Percentiles rank a stretch among this genome's conserved stretches.
phyloP scores from a whole-genome alignment of 805 yeast species.

The Zygosaccharomyces lentus region DNA sequence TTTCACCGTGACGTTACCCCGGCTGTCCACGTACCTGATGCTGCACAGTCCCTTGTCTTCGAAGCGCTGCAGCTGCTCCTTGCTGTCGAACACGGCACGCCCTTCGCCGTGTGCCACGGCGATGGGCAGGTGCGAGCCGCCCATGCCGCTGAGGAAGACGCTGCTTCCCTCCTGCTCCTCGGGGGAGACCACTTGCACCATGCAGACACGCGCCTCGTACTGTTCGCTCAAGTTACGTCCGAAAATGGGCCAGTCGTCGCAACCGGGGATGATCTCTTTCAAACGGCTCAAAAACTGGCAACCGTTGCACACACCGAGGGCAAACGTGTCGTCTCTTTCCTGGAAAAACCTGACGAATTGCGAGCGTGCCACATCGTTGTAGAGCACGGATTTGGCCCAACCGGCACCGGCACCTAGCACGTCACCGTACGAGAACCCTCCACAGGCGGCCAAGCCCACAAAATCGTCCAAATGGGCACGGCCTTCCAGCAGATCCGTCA shows the following conservation, averaged over 20 bases:
- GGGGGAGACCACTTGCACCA: constrained; percentile 72
- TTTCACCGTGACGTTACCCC: constrained; percentile 73
- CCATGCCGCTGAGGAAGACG: constrained; percentile 84
- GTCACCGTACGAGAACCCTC: constrained; percentile 98
- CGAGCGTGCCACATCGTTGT: constrained; percentile 67
- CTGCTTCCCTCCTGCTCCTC: constrained; percentile 43
- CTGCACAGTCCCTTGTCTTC: constrained; percentile 52
- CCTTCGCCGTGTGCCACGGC: constrained; percentile 99
- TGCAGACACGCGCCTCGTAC: constrained; percentile 90
- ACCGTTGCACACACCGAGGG: constrained; percentile 98
- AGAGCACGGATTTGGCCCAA: constrained; percentile 95
- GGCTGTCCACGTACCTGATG: constrained; percentile 84
- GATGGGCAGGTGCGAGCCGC: constrained; percentile 90
- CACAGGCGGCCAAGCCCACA: constrained; percentile 95
- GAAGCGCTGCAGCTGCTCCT: constrained; percentile 46
- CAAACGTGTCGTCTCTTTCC: constrained; percentile 86
- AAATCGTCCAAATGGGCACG: constrained; percentile 68
- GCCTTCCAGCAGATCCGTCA: constrained; percentile 85
- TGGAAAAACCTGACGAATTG: constrained; percentile 81
- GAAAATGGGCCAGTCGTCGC: constrained; percentile 90
- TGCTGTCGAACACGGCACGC: constrained; percentile 63
- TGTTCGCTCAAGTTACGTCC: constrained; percentile 90
- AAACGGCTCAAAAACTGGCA: constrained; percentile 92
- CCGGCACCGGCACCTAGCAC: constrained; percentile 98
- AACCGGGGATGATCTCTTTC: constrained; percentile 78